These are phyloP conservation scores for Leonotis leonurus DNA, from an alignment of 257 asterid species.

Conservation along the genomic window DNA sequence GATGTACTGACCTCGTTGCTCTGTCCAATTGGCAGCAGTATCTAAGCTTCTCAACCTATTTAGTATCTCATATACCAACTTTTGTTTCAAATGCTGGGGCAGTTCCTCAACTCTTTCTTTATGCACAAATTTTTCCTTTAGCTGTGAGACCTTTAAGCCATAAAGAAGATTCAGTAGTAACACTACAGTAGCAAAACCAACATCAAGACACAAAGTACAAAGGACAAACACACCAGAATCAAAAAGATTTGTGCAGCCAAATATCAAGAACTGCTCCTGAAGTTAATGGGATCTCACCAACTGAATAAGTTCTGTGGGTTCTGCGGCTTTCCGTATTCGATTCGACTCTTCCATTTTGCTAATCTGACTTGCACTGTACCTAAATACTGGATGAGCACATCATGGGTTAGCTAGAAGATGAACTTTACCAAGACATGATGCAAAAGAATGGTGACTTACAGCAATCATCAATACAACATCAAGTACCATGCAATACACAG, in stretches of 20 bases:
- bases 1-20: constrained; percentile 49
- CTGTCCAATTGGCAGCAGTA: constrained; percentile 42
- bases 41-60: constrained; percentile 48
- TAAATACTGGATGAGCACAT: constrained; percentile 41
- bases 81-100: constrained; percentile 49
- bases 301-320: constrained; percentile 68
- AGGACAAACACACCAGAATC: neutral
- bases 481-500: neutral
- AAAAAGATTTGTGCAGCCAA: neutral
- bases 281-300: constrained; percentile 47
- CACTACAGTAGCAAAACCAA: neutral
- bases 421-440: neutral
- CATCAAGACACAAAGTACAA: neutral
- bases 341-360: constrained; percentile 80
- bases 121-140: constrained; percentile 30
- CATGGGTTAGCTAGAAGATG: neutral
- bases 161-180: neutral
- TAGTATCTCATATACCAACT: constrained; percentile 52
- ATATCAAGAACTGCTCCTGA: neutral
- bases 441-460: neutral
- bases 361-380: constrained; percentile 62
- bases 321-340: constrained; percentile 61
- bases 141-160: constrained; percentile 44
- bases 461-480: neutral
- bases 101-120: constrained; percentile 46